Evolutionary conservation across 805 yeast genomes (phyloP).

Genomic region (Yamadazyma phyllophila): DNA sequence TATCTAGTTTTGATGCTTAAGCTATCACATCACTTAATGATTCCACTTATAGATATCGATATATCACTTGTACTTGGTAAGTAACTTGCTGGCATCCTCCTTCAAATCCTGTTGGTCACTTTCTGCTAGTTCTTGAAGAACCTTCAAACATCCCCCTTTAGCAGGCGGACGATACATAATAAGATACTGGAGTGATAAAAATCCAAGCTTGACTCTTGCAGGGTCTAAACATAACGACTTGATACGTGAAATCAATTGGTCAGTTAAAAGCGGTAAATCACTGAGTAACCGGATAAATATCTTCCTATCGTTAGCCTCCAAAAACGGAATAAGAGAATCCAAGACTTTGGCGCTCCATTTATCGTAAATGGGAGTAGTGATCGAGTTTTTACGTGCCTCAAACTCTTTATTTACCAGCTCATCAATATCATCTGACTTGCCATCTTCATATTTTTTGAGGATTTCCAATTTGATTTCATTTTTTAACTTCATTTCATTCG

Average conservation of each 20-base stretch:
- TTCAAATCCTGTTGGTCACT: conserved; percentile 51
- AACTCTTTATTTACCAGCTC: conserved; percentile 20
- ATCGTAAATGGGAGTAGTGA: conserved; percentile 52
- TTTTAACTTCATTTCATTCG: conserved; percentile 27
- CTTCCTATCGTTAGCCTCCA: conserved; percentile 79
- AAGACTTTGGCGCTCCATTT: conserved; percentile 69
- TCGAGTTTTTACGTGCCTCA: conserved; percentile 11
- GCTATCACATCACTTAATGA: neutral
- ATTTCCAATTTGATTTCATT: conserved; percentile 20
- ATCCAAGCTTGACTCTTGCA: conserved; percentile 73
- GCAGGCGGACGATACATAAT: conserved; percentile 92
- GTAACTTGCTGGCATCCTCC: conserved; percentile 44
- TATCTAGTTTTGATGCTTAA: neutral
- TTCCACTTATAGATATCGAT: too few species aligned
- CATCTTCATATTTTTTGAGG: conserved; percentile 18
- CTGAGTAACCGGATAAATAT: conserved; percentile 78
- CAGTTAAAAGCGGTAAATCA: conserved; percentile 78
- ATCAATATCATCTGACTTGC: conserved; percentile 19
- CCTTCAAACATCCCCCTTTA: conserved; percentile 48
- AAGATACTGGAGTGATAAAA: conserved; percentile 75
- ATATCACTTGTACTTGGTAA: conserved; percentile 41
- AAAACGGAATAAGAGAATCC: conserved; percentile 77
- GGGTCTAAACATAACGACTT: conserved; percentile 84
- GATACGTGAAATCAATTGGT: conserved; percentile 59
- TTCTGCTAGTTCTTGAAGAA: conserved; percentile 44